Conservation (phyloP, 108 stramenopile genomes). For the Cyclotella distinguenda region DNA sequence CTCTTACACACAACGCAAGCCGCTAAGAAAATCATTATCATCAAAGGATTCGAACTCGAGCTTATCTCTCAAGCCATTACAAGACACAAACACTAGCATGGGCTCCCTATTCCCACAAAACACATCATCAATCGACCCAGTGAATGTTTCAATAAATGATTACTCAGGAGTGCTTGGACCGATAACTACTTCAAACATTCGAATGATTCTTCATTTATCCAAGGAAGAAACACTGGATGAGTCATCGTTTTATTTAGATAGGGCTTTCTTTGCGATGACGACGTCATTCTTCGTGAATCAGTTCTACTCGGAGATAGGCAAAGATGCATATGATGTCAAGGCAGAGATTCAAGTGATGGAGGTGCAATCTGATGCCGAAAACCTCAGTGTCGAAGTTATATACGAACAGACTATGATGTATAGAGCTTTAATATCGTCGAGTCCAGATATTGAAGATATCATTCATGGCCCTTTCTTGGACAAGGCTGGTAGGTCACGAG, state of each 20-base stretch:
- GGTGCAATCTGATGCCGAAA: background rate
- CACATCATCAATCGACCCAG: background rate
- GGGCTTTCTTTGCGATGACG: background rate
- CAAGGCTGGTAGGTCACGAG: background rate
- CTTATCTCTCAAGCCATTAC: background rate
- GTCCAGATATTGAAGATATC: slow-evolving; percentile 1
- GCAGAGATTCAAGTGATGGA: slow-evolving; percentile 1
- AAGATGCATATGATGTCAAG: slow-evolving; percentile 12
- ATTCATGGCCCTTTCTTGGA: slow-evolving; percentile 5
- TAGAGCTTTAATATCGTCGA: background rate
- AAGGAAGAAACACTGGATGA: background rate
- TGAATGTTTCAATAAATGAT: background rate
- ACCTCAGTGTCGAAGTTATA: background rate
- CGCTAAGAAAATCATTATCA: too few relatives aligned
- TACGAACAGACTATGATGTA: slow-evolving; percentile 5
- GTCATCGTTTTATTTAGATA: background rate
- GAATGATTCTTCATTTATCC: background rate
- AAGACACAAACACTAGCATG: background rate
- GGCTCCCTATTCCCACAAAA: background rate
- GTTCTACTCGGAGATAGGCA: slow-evolving; percentile 4
- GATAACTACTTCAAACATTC: background rate
- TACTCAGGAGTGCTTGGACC: slow-evolving; percentile 6
- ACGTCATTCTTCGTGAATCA: slow-evolving; percentile 4
- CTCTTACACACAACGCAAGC: too few relatives aligned
- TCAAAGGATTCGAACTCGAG: slow-evolving; percentile 1